Percentiles rank a stretch among this genome's conserved stretches.
Conservation (phyloP, 2,329 filamentous ascomycete species). For the Claviceps sp. region DNA sequence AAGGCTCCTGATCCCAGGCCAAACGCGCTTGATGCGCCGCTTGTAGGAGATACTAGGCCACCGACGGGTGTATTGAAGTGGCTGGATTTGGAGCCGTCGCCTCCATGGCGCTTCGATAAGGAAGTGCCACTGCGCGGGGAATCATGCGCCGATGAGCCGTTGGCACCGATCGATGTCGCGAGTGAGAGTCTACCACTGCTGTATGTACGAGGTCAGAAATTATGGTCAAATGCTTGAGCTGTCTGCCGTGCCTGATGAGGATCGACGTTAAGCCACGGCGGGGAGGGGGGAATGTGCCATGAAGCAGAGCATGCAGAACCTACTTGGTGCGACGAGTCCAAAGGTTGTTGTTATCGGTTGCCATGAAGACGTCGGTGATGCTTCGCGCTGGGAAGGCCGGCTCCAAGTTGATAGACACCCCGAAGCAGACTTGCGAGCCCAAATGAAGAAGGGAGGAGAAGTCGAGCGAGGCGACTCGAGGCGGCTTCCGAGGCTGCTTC, state of each 20-base stretch:
- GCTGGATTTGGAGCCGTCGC: constrained; percentile 55
- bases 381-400: constrained; percentile 7
- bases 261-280: background rate
- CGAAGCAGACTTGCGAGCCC: constrained; percentile 11
- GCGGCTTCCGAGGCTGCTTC: too few species aligned
- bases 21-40: constrained; percentile 74
- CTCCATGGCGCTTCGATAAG: constrained; percentile 57
- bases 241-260: background rate
- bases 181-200: constrained; percentile 87
- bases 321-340: constrained; percentile 81
- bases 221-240: background rate
- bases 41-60: constrained; percentile 27
- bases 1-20: constrained; percentile 91
- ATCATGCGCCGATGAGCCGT: constrained; percentile 38
- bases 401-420: constrained; percentile 11
- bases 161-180: constrained; percentile 50
- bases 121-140: constrained; percentile 49
- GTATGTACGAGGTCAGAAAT: background rate
- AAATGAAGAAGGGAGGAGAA: background rate
- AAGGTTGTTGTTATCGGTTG: constrained; percentile 29
- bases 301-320: constrained; percentile 18
- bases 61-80: constrained; percentile 65
- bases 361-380: constrained; percentile 34
- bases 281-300: background rate
- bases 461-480: background rate